Evolutionary conservation across 2,329 filamentous ascomycete species (phyloP), one percentile per base, ranked within the genome.

Genomic region (Neoascochyta sp.): DNA sequence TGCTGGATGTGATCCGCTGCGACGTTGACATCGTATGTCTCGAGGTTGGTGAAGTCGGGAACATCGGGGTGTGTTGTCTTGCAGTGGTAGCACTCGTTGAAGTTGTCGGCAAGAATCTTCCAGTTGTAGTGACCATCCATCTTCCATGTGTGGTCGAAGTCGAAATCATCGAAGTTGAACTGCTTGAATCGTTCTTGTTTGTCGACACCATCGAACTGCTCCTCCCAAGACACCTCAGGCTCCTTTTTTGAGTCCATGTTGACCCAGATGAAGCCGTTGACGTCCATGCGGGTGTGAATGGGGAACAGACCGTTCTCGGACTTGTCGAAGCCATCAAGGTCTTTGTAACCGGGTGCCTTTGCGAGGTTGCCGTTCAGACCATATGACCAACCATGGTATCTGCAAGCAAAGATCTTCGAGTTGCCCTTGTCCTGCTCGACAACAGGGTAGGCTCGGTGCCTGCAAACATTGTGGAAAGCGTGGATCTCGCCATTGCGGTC

Each of bases 41-140:
- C 67, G 21, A 80, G 67, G 36, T 80, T 73, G 24, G 75, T 69
- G n/a, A 80, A 65, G 22, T 42, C 47, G 4, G 73, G 66, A 17
- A 79, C 72, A 34, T 76, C 73, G 3, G 77, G 75, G 43, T 80
- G 76, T 2, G 75, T 71, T 1, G 71, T 73, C 28, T 71, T 69
- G 63, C 75, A 80, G 62, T 80, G 76, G 45, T 81, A 81, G 51
- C 76, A 81, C 51, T 78, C 76, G 52, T 81, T 81, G 65, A 78
- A 81, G 62, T 81, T 80, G 50, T 81, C 77, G 9, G 54, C 47
- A 9, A 57, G 40, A 16, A 56, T 56, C 38, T 60, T 60, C 55
- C 55, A 60, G 36, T 58, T 58, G 37, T 48, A 57, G 18, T 51
- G 40, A 7, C 49, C 51, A n/a, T 55, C 54, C 34, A 58, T 45